Evolutionary conservation across 1,284 basidiomycete genomes (phyloP), one percentile per base, ranked within the genome.

Genomic region (Malassezia furfur): DNA sequence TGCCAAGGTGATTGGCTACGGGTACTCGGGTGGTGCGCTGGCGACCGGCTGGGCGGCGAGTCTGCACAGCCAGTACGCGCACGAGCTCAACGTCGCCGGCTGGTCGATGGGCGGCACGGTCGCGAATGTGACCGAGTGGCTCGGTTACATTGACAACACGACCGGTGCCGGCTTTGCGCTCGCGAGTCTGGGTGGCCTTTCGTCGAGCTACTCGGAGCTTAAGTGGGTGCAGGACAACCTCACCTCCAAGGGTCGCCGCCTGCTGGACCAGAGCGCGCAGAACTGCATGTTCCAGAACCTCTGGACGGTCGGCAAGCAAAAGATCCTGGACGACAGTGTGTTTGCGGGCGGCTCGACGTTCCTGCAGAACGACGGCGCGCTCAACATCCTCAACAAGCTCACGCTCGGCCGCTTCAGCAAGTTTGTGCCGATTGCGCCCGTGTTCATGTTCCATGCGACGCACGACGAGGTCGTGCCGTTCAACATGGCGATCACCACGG

Each of bases 11-110:
- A 45, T 51, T 15, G 49, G 64, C 38, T 68, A 62, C 52, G 70
- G 70, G 17, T 73, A 73, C 50, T 70, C 67, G 5, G 69, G 70
- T 9, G 70, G 70, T 14, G 70, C 67, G 3, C 55, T 69, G 1
- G 69, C 70, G 5, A 63, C 63, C 0, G 69, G 66, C 3, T 73
- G 69, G 69, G 67, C 69, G 0, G 60, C 62, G 1, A 61, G 65
- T 31, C n/a, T 66, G 30, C 62, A 67, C 39, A 48, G 56, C 12
- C 37, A 48, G 3, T 70, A 71, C 38, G 64, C 67, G 8, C 50
- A 60, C 1, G 68, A 72, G 9, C 30, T 72, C 30, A 51, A 55
- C 17, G 40, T 70, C 3, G 63, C 63, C 3, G 68, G 68, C 10
- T 62, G 63, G 11, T 60, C 66, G 25, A 58, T 66, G 50, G 69